Base-by-base conservation (phyloP, 495 filamentous ascomycete species). In the Penicillium coprophilum region DNA sequence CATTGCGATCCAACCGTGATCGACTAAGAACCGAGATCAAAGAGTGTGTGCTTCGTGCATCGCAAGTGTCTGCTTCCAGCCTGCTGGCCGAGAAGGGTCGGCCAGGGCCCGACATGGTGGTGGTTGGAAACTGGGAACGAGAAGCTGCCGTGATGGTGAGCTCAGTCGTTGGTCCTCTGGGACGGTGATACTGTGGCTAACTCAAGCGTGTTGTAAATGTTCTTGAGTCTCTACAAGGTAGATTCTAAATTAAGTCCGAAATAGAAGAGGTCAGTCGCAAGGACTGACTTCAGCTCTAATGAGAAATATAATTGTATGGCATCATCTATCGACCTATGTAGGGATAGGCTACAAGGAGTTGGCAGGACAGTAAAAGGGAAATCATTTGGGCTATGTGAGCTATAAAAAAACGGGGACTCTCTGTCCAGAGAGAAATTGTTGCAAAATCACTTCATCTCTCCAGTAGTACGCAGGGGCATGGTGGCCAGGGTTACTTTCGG, bases 91-190 rank as follows among this genome's bases (percentile, higher is more conserved):
- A 75, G 38, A 72, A 68, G 23, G 60, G 70, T 69, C 74, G 64
- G 74, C 75, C 64, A 39, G 65, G 77, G n/a, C 56, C 55, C 6
- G 62, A 73, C 12, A 71, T 69, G 0, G 64, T 67, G 6, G 73
- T 69, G 41, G 74, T 72, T 51, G 77, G 81, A 38, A 81, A 78
- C 50, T 96, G 91, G 87, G 95, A 97, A 66, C 83, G 92, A 53
- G 94, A 97, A 73, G 87, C 93, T 27, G 92, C 93, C 6, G 92
- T 98, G 32, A 96, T 98, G 92, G 88, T 96, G 50, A 86, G 88
- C 52, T 85, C 87, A 43, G 83, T 96, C 1, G 67, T 83, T 38
- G 79, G 82, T 38, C 72, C 72, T 20, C 57, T 85, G 45, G 74
- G 79, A 11, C 61, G 80, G 56, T 83, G 28, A 39, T 40, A 0